A percentile compares a stretch with the other conserved stretches of the same genome.
Evolutionary conservation across 177 flowering plant species (phyloP).

Genomic region (Vitis hybrid): DNA sequence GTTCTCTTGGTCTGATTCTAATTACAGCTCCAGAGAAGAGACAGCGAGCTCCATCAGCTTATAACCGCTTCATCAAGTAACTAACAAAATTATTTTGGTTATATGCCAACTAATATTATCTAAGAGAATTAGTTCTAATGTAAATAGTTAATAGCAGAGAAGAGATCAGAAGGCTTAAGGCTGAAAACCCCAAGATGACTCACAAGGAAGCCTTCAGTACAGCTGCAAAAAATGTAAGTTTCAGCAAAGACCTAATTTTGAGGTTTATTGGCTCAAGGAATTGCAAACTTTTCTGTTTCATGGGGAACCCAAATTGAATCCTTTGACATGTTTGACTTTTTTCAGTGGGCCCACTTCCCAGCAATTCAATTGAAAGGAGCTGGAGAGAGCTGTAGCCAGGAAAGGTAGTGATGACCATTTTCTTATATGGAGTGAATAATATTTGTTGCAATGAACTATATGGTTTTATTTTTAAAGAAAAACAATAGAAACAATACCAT

Average conservation of each 20-base stretch:
- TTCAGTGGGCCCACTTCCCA: conserved; percentile 79
- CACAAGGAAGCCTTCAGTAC: conserved; percentile 94
- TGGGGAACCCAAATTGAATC: conserved; percentile 2
- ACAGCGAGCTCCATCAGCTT: conserved; percentile 89
- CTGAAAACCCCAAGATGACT: conserved; percentile 67
- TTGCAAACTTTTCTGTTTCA: not conserved
- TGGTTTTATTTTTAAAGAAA: not conserved
- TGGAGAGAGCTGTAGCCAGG: conserved; percentile 48
- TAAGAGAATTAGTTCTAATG: not conserved
- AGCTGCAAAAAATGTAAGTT: conserved; percentile 87
- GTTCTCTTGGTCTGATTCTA: conserved; percentile 6
- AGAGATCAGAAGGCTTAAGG: conserved; percentile 87
- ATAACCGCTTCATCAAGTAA: conserved; percentile 91
- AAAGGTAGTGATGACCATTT: conserved; percentile 18
- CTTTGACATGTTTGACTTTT: conserved; percentile 15
- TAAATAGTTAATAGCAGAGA: conserved; percentile 43
- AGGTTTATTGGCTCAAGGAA: not conserved
- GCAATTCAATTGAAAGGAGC: conserved; percentile 43
- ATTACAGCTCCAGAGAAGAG: conserved; percentile 86
- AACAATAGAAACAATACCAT: too few species aligned
- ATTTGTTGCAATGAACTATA: not conserved
- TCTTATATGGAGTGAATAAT: conserved; percentile 29
- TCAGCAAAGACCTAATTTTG: not conserved
- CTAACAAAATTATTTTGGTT: not conserved
- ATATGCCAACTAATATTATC: not conserved